Evolutionary conservation across 2,329 filamentous ascomycete species (phyloP).

Genomic region (Penicillium freii): DNA sequence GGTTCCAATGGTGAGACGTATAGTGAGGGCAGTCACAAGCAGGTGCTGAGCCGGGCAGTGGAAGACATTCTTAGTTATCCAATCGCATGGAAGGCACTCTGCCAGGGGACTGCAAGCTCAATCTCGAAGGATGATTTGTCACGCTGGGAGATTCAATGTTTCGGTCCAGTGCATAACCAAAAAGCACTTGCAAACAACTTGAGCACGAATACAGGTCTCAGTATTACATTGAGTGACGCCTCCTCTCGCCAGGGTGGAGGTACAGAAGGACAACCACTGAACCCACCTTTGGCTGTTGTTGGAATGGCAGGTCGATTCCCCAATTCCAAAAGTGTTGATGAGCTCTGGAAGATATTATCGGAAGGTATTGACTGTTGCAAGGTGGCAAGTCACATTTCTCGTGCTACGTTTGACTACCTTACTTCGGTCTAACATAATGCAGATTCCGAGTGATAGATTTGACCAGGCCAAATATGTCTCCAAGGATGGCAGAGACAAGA

Average conservation of each 20-base stretch:
- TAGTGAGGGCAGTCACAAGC: background rate
- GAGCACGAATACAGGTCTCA: background rate
- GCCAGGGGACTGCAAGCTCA: background rate
- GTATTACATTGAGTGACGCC: background rate
- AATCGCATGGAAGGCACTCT: background rate
- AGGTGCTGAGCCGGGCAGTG: background rate
- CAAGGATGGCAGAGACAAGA: background rate
- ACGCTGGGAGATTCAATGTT: background rate
- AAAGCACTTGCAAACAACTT: background rate
- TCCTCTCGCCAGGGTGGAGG: no score
- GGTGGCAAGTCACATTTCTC: constrained; percentile 49
- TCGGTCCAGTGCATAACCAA: background rate
- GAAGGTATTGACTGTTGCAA: constrained; percentile 68
- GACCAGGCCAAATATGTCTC: background rate
- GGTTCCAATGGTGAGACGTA: background rate
- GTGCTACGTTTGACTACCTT: no score
- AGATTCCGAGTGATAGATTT: constrained; percentile 52
- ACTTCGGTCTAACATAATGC: constrained; percentile 20
- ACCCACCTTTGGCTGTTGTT: constrained; percentile 59
- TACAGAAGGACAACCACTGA: background rate
- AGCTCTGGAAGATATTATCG: constrained; percentile 67
- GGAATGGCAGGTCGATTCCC: constrained; percentile 75
- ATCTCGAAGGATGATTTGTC: background rate
- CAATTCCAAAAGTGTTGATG: constrained; percentile 62
- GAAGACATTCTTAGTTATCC: background rate